Percentiles rank a stretch among this genome's conserved stretches.
Evolutionary conservation across 345 rosid genomes (phyloP).

Genomic region (Salix dunnii): DNA sequence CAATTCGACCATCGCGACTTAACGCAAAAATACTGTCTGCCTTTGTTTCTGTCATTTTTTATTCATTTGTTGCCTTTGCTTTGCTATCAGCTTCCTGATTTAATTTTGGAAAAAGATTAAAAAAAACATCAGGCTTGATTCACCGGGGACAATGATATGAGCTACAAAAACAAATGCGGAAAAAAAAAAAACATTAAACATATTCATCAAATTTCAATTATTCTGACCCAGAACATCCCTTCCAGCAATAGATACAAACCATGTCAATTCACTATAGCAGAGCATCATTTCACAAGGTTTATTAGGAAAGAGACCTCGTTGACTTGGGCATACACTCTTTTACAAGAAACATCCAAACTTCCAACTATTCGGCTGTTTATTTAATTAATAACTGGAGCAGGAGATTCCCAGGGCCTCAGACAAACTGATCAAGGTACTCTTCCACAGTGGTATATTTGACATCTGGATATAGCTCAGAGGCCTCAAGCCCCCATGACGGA

Average conservation of each 20-base stretch:
- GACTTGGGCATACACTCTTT: background rate
- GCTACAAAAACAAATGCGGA: background rate
- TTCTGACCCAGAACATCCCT: background rate
- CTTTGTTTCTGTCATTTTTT: background rate
- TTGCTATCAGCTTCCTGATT: background rate
- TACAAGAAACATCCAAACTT: background rate
- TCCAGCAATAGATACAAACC: background rate
- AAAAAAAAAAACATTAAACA: background rate
- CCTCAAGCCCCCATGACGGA: slow-evolving; percentile 23
- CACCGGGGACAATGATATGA: background rate
- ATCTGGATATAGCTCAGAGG: slow-evolving; percentile 26
- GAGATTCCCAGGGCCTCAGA: background rate
- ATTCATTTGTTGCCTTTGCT: background rate
- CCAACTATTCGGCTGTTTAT: background rate
- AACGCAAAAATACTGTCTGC: background rate
- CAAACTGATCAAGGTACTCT: slow-evolving; percentile 16
- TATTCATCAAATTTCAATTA: background rate
- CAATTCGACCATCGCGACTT: background rate
- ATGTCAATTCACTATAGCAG: background rate
- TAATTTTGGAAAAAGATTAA: background rate
- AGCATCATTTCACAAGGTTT: background rate
- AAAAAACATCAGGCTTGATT: background rate
- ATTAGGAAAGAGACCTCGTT: background rate
- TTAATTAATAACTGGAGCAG: background rate
- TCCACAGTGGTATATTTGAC: slow-evolving; percentile 23